Conservation (phyloP, 2,329 filamentous ascomycete genomes). For the Pseudogymnoascus sp. region DNA sequence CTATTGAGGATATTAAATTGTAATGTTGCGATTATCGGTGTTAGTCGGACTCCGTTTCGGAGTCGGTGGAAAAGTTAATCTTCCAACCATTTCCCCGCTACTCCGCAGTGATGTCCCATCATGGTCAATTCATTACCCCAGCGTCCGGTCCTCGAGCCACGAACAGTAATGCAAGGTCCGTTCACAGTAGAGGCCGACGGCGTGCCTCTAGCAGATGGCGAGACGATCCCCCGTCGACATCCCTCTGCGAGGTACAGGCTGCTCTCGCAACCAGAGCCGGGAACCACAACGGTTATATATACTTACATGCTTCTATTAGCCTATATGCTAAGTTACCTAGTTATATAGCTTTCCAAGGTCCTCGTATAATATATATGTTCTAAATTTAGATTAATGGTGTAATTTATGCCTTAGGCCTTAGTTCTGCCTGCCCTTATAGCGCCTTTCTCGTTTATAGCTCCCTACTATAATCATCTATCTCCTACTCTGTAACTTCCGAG, state of each 20-base stretch:
- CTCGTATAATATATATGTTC: no score
- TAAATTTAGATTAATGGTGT: no score
- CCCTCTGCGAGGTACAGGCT: constrained; percentile 50
- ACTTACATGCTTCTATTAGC: no score
- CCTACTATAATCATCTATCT: neutral
- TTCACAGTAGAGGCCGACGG: constrained; percentile 57
- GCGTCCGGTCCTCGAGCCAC: neutral
- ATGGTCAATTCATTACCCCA: no score
- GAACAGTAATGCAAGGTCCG: constrained; percentile 37
- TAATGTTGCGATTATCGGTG: neutral
- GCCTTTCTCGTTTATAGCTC: no score
- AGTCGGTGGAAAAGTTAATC: neutral
- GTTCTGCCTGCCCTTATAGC: no score
- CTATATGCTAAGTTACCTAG: no score
- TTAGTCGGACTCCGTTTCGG: neutral
- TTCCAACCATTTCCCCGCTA: neutral
- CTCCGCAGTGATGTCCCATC: neutral
- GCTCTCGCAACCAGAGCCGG: constrained; percentile 45
- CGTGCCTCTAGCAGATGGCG: constrained; percentile 51
- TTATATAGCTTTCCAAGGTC: no score
- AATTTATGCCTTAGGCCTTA: no score
- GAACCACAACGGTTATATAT: constrained; percentile 51
- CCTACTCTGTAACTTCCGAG: neutral
- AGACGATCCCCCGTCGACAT: constrained; percentile 63
- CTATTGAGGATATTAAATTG: neutral